Percentiles rank a stretch among this genome's conserved stretches.
Evolutionary conservation across 2,329 filamentous ascomycete species (phyloP).

Genomic region (Aspergillus felis): DNA sequence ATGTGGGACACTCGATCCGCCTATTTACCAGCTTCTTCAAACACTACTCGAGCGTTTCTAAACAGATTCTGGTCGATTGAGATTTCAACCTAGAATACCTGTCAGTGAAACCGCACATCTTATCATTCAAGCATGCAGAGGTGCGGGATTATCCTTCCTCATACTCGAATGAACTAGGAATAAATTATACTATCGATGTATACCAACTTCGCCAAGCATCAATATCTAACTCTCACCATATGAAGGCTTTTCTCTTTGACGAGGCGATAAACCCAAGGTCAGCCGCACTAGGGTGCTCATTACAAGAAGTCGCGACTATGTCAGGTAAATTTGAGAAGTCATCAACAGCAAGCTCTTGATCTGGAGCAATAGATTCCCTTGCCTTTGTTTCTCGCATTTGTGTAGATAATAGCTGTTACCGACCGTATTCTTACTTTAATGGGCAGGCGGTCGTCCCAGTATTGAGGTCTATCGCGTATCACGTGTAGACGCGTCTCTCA

Average conservation of each 20-base stretch:
- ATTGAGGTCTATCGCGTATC: conserved; percentile 21
- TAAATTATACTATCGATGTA: neutral
- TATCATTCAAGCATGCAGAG: neutral
- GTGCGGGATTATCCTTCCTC: neutral
- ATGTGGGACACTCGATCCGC: conserved; percentile 80
- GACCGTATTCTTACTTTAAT: neutral
- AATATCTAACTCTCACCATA: neutral
- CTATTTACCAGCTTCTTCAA: conserved; percentile 86
- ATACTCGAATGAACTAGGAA: neutral
- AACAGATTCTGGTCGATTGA: conserved; percentile 78
- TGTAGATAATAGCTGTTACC: neutral
- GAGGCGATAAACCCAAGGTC: neutral
- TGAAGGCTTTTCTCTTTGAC: neutral
- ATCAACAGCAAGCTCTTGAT: neutral
- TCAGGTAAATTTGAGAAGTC: neutral
- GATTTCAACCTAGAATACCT: neutral
- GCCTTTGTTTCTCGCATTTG: neutral
- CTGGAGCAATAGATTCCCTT: neutral
- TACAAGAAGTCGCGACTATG: neutral
- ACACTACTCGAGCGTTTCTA: conserved; percentile 76
- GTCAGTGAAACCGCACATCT: neutral
- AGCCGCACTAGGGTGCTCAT: neutral
- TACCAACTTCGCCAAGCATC: neutral
- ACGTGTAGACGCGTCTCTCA: conserved; percentile 32
- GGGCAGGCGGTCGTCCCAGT: neutral